phyloP scores from a whole-genome alignment of 805 yeast genomes.

The Saccharomycopsis fodiens region DNA sequence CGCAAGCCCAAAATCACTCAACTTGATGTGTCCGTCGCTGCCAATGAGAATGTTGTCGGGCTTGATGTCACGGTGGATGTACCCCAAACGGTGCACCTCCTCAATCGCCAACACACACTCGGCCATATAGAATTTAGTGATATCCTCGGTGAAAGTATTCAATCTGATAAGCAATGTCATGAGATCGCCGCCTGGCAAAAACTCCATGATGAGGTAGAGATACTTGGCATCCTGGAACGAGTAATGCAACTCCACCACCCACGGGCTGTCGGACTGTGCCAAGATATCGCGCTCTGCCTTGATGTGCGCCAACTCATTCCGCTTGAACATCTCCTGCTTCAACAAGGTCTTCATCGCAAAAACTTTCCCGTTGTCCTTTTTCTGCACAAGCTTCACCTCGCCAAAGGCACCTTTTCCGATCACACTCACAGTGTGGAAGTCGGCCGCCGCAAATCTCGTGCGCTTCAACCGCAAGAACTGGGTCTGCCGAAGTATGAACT shows the following conservation, averaged over 20 bases:
- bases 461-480: conserved; percentile 79
- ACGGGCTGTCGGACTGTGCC: conserved; percentile 82
- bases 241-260: conserved; percentile 80
- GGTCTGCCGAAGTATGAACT: conserved; percentile 83
- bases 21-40: conserved; percentile 61
- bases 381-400: conserved; percentile 90
- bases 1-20: conserved; percentile 68
- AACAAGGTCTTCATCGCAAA: conserved; percentile 91
- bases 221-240: conserved; percentile 76
- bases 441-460: conserved; percentile 75
- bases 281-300: conserved; percentile 94
- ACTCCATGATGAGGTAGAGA: conserved; percentile 73
- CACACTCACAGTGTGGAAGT: conserved; percentile 78
- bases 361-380: conserved; percentile 83
- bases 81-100: conserved; percentile 86
- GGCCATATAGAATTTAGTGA: conserved; percentile 88
- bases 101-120: conserved; percentile 94
- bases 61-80: conserved; percentile 94
- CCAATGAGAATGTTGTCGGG: conserved; percentile 93
- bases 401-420: conserved; percentile 98
- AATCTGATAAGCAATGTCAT: conserved; percentile 96
- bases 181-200: conserved; percentile 27
- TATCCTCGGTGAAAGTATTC: conserved; percentile 90
- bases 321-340: conserved; percentile 89
- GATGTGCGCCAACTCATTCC: conserved; percentile 91